Evolutionary conservation across 805 yeast species (phyloP), one percentile per base, ranked within the genome.

Genomic region (Kazachstania kunashirensis): DNA sequence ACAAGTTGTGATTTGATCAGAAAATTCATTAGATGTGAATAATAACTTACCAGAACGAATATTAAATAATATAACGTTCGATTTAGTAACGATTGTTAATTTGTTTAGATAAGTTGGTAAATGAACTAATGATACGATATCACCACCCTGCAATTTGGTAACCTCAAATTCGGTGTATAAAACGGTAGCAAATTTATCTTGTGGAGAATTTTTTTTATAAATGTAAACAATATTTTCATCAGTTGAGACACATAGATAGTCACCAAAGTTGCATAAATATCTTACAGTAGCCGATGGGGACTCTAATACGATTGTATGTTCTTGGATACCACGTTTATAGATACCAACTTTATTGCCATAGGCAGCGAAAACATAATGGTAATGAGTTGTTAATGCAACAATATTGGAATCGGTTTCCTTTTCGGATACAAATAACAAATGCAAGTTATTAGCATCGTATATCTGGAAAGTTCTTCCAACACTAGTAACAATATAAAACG

Each of bases 51-150:
- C 86, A 0, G 95, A 75, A 49, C 84, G 73, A 38, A 88, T 65
- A 52, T 92, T 94, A 60, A 70, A 72, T 19, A 94, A 62, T 35
- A 74, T 57, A 11, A 88, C 40, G 31, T 72, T 68, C 2, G 71
- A 58, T 4, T 78, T 67, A 1, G 96, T 84, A n/a, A 88, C 84
- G 21, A 89, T 77, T 2, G 82, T 79, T 19, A 94, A 64, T 55
- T 92, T 92, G 66, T 92, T 92, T 52, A 94, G 60, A 55, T 89
- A 88, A 0, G 99, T 89, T 21, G 96, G 88, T 34, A 89, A 79
- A 57, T 92, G 99, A 9, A 75, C 29, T 3, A 57, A 17, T 5
- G 47, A 37, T 9, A 80, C 78, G 13, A 92, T 70, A 6, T 67
- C 70, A 16, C 95, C 96, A 45, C 81, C 78, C 39, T 49, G 52